These are phyloP conservation scores for Didymella keratinophila DNA, from an alignment of 2,329 filamentous ascomycete species.

Conservation along the genomic window DNA sequence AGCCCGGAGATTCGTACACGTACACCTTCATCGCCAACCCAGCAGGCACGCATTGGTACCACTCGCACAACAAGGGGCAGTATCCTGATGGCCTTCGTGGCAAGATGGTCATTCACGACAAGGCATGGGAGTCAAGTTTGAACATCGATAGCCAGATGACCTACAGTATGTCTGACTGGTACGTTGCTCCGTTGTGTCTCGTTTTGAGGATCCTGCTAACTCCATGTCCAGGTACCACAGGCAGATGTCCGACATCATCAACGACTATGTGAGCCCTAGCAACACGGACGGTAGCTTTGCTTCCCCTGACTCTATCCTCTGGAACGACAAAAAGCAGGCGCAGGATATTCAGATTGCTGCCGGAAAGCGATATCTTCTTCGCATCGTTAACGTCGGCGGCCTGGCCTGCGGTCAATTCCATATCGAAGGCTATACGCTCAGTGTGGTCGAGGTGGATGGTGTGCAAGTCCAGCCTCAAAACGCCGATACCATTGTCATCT, in stretches of 20 bases:
- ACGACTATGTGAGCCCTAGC: conserved; percentile 56
- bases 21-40: conserved; percentile 70
- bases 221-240: conserved; percentile 1
- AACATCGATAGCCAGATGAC: conserved; percentile 65
- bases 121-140: conserved; percentile 58
- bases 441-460: conserved; percentile 49
- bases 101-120: conserved; percentile 70
- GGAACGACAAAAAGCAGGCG: conserved; percentile 72
- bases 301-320: conserved; percentile 71
- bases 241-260: conserved; percentile 60
- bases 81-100: conserved; percentile 73
- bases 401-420: conserved; percentile 55
- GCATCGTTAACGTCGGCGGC: conserved; percentile 66
- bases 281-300: conserved; percentile 65
- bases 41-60: conserved; percentile 69
- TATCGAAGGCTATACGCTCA: conserved; percentile 52
- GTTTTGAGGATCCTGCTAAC: background rate
- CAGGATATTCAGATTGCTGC: conserved; percentile 55
- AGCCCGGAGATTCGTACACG: conserved; percentile 66
- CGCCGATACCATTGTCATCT: conserved; percentile 18
- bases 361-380: conserved; percentile 67
- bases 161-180: conserved; percentile 73
- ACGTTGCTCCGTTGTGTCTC: conserved; percentile 51
- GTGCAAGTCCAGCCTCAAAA: conserved; percentile 12
- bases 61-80: conserved; percentile 62